Evolutionary conservation across 345 rosid genomes (phyloP).

Genomic region (Litchi chinensis): DNA sequence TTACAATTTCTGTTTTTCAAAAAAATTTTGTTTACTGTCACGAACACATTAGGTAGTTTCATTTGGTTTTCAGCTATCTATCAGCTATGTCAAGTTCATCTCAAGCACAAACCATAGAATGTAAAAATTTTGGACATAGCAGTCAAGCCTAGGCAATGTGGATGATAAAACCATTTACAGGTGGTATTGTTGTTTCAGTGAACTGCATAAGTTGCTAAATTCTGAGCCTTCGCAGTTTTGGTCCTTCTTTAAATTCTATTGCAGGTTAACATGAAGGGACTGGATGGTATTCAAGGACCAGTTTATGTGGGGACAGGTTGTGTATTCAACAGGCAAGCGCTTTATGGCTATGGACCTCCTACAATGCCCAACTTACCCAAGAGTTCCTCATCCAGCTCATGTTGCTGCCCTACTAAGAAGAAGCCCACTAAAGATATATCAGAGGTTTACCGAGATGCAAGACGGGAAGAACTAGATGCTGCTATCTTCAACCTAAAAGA

Average conservation of each 20-base stretch:
- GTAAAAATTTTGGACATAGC: neutral
- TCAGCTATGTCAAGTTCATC: neutral
- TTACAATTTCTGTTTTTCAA: neutral
- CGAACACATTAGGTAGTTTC: neutral
- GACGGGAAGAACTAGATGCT: conserved; percentile 86
- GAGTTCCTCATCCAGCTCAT: conserved; percentile 61
- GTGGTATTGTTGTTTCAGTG: neutral
- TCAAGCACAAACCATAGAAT: neutral
- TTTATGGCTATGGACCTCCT: conserved; percentile 92
- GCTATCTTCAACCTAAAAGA: conserved; percentile 93
- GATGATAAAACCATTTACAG: neutral
- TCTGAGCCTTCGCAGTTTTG: conserved; percentile 12
- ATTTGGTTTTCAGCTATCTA: neutral
- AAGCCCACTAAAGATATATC: conserved; percentile 65
- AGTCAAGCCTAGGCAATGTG: neutral
- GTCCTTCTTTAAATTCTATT: conserved; percentile 21
- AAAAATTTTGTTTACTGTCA: neutral
- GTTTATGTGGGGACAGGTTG: conserved; percentile 95
- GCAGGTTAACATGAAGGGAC: conserved; percentile 96
- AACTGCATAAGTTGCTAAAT: neutral
- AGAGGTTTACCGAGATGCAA: conserved; percentile 78
- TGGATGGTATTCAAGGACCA: conserved; percentile 98
- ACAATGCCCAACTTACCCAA: conserved; percentile 71
- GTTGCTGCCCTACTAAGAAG: conserved; percentile 78
- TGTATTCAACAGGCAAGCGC: conserved; percentile 92